These are phyloP conservation scores for Zhuliangozyma parablackwelliae DNA, from an alignment of 1,139 yeast genomes.

Conservation along the genomic window DNA sequence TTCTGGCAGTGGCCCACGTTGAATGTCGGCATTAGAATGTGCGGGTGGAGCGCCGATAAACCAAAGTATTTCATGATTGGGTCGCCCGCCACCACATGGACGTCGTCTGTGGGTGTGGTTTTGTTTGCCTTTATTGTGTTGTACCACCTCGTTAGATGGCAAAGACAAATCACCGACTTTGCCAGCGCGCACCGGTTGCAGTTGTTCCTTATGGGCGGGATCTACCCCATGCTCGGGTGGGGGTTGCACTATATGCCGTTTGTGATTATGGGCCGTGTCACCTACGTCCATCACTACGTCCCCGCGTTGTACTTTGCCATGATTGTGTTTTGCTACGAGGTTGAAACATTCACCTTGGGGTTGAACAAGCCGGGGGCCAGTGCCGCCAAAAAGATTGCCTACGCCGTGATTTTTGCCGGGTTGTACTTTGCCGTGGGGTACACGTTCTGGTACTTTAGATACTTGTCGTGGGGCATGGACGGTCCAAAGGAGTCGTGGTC, in stretches of 20 bases:
- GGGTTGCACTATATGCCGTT: slow-evolving; percentile 88
- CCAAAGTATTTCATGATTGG: slow-evolving; percentile 87
- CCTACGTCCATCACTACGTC: slow-evolving; percentile 93
- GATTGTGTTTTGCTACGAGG: slow-evolving; percentile 69
- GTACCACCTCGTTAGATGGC: slow-evolving; percentile 78
- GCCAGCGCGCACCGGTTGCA: slow-evolving; percentile 26
- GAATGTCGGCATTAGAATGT: slow-evolving; percentile 87
- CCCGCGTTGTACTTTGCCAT: slow-evolving; percentile 97
- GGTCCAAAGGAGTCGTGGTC: slow-evolving; percentile 68
- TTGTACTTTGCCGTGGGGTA: slow-evolving; percentile 17
- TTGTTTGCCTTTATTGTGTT: slow-evolving; percentile 55
- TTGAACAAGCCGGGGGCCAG: slow-evolving; percentile 29
- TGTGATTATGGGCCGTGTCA: slow-evolving; percentile 92
- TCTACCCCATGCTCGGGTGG: slow-evolving; percentile 94
- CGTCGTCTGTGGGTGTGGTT: slow-evolving; percentile 69
- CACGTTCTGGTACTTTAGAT: slow-evolving; percentile 68
- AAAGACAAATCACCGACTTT: slow-evolving; percentile 81
- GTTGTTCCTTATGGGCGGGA: slow-evolving; percentile 66
- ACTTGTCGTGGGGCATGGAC: slow-evolving; percentile 85
- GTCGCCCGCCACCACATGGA: slow-evolving; percentile 92
- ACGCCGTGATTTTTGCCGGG: slow-evolving; percentile 31
- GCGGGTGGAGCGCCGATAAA: slow-evolving; percentile 85
- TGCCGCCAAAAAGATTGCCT: slow-evolving; percentile 19
- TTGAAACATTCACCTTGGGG: slow-evolving; percentile 57
- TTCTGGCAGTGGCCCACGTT: slow-evolving; percentile 99